Conservation (phyloP, 805 yeast genomes). For the Yamadazyma paraphyllophila region DNA sequence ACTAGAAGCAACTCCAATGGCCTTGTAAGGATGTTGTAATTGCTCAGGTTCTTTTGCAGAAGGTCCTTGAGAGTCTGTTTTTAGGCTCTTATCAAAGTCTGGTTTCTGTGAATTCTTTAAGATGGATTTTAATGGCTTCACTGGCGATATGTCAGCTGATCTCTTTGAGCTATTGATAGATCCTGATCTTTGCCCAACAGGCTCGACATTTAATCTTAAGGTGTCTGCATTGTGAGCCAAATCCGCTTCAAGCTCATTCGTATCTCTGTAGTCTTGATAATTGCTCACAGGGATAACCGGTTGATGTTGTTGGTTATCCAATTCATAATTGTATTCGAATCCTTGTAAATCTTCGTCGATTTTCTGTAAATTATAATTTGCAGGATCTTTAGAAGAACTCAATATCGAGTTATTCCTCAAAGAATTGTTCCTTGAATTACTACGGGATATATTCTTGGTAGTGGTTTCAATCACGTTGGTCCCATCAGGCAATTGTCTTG, state of each 20-base stretch:
- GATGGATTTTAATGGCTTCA: constrained; percentile 34
- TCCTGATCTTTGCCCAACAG: constrained; percentile 1
- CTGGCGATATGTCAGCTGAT: constrained; percentile 14
- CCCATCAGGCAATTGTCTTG: constrained; percentile 40
- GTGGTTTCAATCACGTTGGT: constrained; percentile 43
- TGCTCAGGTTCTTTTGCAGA: background rate
- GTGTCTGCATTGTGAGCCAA: constrained; percentile 7
- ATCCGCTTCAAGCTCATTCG: constrained; percentile 6
- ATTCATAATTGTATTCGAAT: constrained; percentile 40
- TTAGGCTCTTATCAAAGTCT: background rate
- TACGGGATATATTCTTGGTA: constrained; percentile 38
- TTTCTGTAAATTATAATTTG: constrained; percentile 27
- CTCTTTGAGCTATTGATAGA: constrained; percentile 8
- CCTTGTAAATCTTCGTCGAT: constrained; percentile 44
- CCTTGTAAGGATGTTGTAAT: constrained; percentile 20
- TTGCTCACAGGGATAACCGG: background rate
- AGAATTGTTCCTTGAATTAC: constrained; percentile 33
- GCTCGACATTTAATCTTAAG: constrained; percentile 8
- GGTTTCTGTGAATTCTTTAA: constrained; percentile 25
- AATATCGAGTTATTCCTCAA: constrained; percentile 22
- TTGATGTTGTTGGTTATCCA: constrained; percentile 22
- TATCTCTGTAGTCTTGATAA: background rate
- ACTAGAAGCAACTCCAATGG: constrained; percentile 7
- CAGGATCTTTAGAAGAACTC: constrained; percentile 12
- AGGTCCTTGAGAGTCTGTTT: background rate